phyloP scores from a whole-genome alignment of 202 grass and related monocot genomes.

The Saccharum hybrid region DNA sequence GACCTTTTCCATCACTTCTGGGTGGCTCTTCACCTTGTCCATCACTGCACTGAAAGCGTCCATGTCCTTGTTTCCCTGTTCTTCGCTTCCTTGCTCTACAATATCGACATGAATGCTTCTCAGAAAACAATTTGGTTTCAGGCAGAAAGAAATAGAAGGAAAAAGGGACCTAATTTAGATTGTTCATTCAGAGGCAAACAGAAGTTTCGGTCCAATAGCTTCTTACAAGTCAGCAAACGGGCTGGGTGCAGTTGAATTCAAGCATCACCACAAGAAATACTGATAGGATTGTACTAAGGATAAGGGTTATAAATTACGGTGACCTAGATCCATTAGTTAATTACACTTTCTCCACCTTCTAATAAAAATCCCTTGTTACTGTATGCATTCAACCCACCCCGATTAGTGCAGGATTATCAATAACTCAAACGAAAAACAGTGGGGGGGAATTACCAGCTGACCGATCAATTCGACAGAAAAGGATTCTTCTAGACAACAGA shows the following conservation, averaged over 20 bases:
- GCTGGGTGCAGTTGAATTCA: neutral
- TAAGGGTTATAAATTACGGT: neutral
- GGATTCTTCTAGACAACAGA: neutral
- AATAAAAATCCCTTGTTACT: neutral
- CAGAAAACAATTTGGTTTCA: neutral
- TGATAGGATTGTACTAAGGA: neutral
- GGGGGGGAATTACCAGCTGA: neutral
- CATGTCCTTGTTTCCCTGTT: constrained; percentile 49
- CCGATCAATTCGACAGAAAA: neutral
- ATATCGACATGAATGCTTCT: neutral
- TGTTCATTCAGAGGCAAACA: neutral
- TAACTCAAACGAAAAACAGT: too few relatives aligned
- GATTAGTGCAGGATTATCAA: neutral
- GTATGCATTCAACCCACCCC: neutral
- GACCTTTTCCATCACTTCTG: constrained; percentile 50
- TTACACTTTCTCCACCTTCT: neutral
- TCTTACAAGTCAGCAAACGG: neutral
- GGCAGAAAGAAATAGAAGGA: neutral
- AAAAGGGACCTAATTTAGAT: neutral
- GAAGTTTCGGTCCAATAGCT: neutral
- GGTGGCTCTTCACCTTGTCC: constrained; percentile 51
- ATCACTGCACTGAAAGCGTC: constrained; percentile 45
- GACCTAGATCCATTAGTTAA: neutral
- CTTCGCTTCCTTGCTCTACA: constrained; percentile 47
- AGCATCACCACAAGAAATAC: neutral